Evolutionary conservation across 352 stramenopile species (phyloP).

Genomic region (Phytophthora boehmeriae): DNA sequence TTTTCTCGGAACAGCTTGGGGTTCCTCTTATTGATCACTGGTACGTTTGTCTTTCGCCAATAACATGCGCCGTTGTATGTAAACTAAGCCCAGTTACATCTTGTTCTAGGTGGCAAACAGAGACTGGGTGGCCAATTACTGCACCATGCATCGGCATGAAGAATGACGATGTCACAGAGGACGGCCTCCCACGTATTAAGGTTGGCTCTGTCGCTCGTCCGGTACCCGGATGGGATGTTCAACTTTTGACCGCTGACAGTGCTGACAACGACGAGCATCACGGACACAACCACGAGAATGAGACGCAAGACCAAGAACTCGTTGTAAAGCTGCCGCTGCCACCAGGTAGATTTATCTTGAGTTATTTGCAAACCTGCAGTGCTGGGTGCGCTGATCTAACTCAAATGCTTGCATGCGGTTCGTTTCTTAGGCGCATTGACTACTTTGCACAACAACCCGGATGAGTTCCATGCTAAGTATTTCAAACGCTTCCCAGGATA

Average conservation of each 20-base stretch:
- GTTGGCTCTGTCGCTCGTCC: conserved; percentile 65
- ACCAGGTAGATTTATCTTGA: conserved; percentile 45
- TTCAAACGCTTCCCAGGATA: conserved; percentile 86
- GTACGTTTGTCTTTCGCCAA: conserved; percentile 13
- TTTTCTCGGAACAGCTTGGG: conserved; percentile 65
- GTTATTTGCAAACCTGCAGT: neutral
- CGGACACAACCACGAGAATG: conserved; percentile 54
- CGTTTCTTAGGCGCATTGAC: conserved; percentile 55
- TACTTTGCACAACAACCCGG: conserved; percentile 87
- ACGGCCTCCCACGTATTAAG: conserved; percentile 56
- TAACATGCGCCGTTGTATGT: neutral
- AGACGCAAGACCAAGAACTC: conserved; percentile 66
- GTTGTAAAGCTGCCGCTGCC: conserved; percentile 86
- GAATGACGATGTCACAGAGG: conserved; percentile 49
- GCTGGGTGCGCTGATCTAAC: neutral
- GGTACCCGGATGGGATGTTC: conserved; percentile 87
- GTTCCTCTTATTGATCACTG: conserved; percentile 88
- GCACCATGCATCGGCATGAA: conserved; percentile 76
- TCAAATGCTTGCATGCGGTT: neutral
- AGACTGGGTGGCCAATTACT: conserved; percentile 86
- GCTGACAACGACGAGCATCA: conserved; percentile 46
- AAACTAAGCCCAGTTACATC: neutral
- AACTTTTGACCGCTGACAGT: conserved; percentile 65
- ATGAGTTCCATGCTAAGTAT: conserved; percentile 84
- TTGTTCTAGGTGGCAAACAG: conserved; percentile 84